Base-by-base conservation (phyloP, 1,139 yeast species). In the Lodderomyces jiufengensis region DNA sequence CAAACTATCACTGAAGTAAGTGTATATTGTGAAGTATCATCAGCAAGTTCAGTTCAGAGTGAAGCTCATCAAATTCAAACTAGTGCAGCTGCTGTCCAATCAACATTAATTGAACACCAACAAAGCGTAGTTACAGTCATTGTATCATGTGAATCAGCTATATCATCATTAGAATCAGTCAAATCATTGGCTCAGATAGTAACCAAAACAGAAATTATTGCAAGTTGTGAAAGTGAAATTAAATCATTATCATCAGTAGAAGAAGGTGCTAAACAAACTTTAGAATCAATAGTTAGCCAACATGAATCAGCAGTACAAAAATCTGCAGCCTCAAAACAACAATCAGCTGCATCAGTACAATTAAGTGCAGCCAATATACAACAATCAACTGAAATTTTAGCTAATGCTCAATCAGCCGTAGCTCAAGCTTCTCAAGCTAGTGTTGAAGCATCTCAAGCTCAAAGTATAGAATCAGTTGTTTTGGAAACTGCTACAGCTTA, bases 61-160 rank as follows among this genome's bases (percentile, higher is more conserved):
- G 33, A 29, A 9, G 39, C 42, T 3, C 20, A 22, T 16, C 15
- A 23, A 7, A 24, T 23, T 20, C 45, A 38, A 30, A 24, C 34
- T 11, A 30, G 35, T 31, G 39, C 38, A 6, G 29, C 31, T 14
- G 34, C 41, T 9, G 30, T 16, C n/a, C 47, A 43, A 33, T 24
- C 40, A 3, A 33, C 38, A 21, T 33, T 30, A 6, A 26, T 32
- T n/a, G 29, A 15, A n/a, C 36, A 39, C 18, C 37, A 34, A 21
- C 35, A 22, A 9, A 32, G 32, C n/a, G 36, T 42, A 6, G 29
- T 38, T 4, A 33, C 46, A 9, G 28, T 23, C n/a, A 33, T 41
- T 15, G 40, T 38, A 4, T 42, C 45, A 6, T 44, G 45, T 36
- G 45, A 43, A 30, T 39, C 43, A 4, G 45, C 39, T 13, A 42